A percentile compares a stretch with the other conserved stretches of the same genome.
phyloP scores from a whole-genome alignment of 345 rosid species.

The Citrus unshiu region DNA sequence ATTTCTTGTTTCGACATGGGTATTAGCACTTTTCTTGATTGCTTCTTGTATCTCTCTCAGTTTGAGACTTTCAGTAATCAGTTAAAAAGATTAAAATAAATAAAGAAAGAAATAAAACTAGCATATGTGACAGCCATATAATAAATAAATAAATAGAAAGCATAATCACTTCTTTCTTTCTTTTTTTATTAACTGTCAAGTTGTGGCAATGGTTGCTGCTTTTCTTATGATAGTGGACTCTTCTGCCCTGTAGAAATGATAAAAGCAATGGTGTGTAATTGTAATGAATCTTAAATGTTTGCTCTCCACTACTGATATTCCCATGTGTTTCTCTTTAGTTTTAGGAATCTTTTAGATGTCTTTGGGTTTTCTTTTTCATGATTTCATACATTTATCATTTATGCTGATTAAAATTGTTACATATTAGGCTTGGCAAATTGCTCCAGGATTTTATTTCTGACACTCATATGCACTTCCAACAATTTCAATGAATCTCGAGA shows the following conservation, averaged over 20 bases:
- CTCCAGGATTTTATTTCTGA: neutral
- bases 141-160: neutral
- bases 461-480: neutral
- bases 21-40: slow-evolving; percentile 26
- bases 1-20: slow-evolving; percentile 94
- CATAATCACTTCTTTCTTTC: neutral
- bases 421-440: neutral
- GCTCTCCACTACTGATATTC: neutral
- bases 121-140: neutral
- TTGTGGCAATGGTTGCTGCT: neutral
- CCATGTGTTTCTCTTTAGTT: neutral
- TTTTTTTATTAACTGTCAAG: neutral
- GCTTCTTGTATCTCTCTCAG: neutral
- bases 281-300: neutral
- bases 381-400: neutral
- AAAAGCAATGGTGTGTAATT: neutral
- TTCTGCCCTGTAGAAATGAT: neutral
- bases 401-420: neutral
- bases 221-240: neutral
- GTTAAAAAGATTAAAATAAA: neutral
- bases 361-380: neutral
- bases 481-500: neutral
- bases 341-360: neutral
- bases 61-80: neutral
- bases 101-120: neutral